Evolutionary conservation across 441 rosid species (phyloP).

Genomic region (Cnidoscolus chayamansa): DNA sequence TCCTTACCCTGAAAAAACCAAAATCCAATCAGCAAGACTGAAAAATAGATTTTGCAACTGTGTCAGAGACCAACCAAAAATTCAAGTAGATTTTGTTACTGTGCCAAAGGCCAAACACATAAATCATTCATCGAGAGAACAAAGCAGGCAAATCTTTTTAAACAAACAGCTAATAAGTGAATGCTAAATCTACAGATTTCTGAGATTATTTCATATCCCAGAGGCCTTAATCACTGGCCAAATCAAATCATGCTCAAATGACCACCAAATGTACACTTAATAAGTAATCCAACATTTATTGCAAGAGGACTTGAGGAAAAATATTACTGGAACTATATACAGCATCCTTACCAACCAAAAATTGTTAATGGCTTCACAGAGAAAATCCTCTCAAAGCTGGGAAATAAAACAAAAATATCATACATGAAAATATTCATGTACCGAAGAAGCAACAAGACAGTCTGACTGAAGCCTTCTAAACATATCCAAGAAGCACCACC

Average conservation of each 20-base stretch:
- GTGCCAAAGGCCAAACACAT: neutral
- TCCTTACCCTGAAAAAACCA: slow-evolving; percentile 67
- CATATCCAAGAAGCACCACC: neutral
- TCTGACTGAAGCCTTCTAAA: no score
- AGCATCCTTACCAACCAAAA: slow-evolving; percentile 10
- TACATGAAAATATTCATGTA: neutral
- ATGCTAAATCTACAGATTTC: neutral
- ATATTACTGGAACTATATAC: neutral
- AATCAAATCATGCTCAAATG: neutral
- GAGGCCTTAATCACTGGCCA: neutral
- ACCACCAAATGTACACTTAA: neutral
- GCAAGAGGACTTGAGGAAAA: neutral
- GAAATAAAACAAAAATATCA: neutral
- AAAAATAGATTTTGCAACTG: no score
- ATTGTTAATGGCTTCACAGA: neutral
- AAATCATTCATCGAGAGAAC: neutral
- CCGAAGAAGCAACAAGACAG: neutral
- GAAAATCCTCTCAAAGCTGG: neutral
- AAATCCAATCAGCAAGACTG: neutral
- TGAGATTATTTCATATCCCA: neutral
- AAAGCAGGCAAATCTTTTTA: neutral
- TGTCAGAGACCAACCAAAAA: neutral
- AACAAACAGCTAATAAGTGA: neutral
- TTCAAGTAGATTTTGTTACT: neutral
- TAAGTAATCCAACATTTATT: neutral